These are phyloP conservation scores for Yamadazyma atlantica DNA, from an alignment of 1,139 yeast species.

Conservation along the genomic window DNA sequence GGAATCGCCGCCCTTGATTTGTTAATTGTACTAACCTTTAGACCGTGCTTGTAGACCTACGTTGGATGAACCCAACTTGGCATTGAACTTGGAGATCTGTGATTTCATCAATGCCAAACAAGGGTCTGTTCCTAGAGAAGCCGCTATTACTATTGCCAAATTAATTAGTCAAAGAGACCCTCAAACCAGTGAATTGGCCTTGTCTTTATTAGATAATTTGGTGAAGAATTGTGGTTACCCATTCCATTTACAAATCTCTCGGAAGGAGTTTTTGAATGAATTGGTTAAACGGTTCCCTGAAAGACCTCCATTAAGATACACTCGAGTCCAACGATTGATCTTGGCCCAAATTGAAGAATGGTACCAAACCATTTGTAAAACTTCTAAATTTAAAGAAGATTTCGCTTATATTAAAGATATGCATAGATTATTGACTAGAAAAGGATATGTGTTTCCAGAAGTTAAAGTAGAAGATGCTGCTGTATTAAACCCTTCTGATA, in stretches of 20 bases:
- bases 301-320: conserved; percentile 84
- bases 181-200: conserved; percentile 66
- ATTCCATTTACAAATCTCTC: conserved; percentile 87
- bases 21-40: conserved; percentile 20
- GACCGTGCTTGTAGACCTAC: conserved; percentile 90
- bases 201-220: conserved; percentile 71
- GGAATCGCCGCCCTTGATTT: too few species aligned
- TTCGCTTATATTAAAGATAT: conserved; percentile 90
- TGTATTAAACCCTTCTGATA: conserved; percentile 89
- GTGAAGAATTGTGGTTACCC: conserved; percentile 99
- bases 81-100: conserved; percentile 86
- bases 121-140: conserved; percentile 89
- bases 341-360: conserved; percentile 94
- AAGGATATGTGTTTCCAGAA: conserved; percentile 91
- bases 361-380: conserved; percentile 93
- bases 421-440: conserved; percentile 86
- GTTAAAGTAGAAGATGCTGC: conserved; percentile 89
- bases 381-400: conserved; percentile 88
- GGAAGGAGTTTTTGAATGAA: conserved; percentile 92
- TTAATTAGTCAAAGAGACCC: conserved; percentile 81
- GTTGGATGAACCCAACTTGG: conserved; percentile 82
- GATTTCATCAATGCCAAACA: conserved; percentile 92
- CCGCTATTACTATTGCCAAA: conserved; percentile 86
- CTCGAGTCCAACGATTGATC: conserved; percentile 79
- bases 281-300: conserved; percentile 93